These are phyloP conservation scores for Hura crepitans DNA, from an alignment of 441 rosid species.

Conservation along the genomic window DNA sequence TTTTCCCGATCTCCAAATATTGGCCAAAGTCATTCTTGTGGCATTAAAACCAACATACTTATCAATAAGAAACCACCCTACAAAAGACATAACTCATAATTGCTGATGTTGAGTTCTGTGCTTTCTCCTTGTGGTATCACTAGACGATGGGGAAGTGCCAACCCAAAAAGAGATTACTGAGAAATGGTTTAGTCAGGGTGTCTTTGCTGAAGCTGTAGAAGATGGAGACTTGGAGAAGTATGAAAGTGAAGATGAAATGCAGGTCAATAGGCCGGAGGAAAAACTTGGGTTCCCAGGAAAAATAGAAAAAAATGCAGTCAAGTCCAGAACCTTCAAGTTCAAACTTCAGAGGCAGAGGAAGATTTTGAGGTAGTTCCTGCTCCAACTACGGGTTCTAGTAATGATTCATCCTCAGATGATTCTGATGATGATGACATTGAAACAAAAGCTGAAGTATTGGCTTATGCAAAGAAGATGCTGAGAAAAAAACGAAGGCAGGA, in stretches of 20 bases:
- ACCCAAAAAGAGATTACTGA: slow-evolving; percentile 68
- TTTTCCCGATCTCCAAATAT: no score
- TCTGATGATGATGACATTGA: slow-evolving; percentile 57
- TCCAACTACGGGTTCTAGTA: slow-evolving; percentile 62
- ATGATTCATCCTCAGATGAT: slow-evolving; percentile 71
- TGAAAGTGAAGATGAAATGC: slow-evolving; percentile 53
- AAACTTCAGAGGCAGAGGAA: slow-evolving; percentile 37
- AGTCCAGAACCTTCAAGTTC: slow-evolving; percentile 20
- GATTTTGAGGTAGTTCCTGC: slow-evolving; percentile 88
- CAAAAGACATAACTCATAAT: no score
- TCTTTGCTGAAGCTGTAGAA: slow-evolving; percentile 75
- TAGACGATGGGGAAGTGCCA: slow-evolving; percentile 58
- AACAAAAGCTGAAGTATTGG: slow-evolving; percentile 81
- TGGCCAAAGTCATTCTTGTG: no score
- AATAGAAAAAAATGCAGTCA: slow-evolving; percentile 23
- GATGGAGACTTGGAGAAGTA: slow-evolving; percentile 65
- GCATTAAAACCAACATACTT: no score
- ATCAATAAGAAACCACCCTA: no score
- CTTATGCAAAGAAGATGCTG: slow-evolving; percentile 87
- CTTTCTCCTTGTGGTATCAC: slow-evolving; percentile 73
- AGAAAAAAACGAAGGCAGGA: slow-evolving; percentile 80
- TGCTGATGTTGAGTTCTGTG: no score
- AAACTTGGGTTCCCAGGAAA: slow-evolving; percentile 25
- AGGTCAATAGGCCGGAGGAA: slow-evolving; percentile 29
- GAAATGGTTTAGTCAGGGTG: slow-evolving; percentile 82